Conservation (phyloP, 2,329 filamentous ascomycete genomes). For the Talaromyces sp. region DNA sequence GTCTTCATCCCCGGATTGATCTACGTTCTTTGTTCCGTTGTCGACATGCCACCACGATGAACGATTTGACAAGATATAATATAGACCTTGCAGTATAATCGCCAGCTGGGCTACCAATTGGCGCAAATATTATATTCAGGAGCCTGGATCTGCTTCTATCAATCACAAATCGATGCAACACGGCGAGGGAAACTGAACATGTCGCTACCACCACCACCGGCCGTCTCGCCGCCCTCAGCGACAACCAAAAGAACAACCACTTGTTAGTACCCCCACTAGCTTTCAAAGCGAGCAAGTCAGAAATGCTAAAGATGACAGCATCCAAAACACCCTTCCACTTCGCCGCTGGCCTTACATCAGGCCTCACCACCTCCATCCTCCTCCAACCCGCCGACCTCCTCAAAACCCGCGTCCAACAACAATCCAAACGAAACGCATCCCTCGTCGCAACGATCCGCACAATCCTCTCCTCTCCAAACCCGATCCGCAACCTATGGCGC, state of each 20-base stretch:
- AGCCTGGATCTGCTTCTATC: background rate
- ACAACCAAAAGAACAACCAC: slow-evolving; percentile 11
- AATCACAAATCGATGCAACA: background rate
- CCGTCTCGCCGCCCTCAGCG: slow-evolving; percentile 4
- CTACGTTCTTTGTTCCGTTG: background rate
- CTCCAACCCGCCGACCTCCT: slow-evolving; percentile 93
- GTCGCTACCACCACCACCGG: slow-evolving; percentile 8
- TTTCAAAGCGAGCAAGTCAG: background rate
- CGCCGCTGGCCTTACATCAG: slow-evolving; percentile 79
- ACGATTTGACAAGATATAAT: background rate
- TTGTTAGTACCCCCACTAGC: background rate
- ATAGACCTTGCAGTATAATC: background rate
- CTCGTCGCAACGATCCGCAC: slow-evolving; percentile 66
- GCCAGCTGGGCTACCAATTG: background rate
- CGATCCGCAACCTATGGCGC: slow-evolving; percentile 78
- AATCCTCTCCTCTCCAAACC: slow-evolving; percentile 64
- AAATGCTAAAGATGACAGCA: slow-evolving; percentile 24
- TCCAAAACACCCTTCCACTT: slow-evolving; percentile 69
- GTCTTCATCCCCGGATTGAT: background rate
- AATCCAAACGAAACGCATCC: slow-evolving; percentile 66
- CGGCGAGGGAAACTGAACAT: background rate
- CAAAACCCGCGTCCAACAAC: slow-evolving; percentile 95
- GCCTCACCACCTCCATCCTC: slow-evolving; percentile 81
- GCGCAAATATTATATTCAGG: background rate
- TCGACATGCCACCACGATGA: slow-evolving; percentile 1